Conservation (phyloP, 1,139 yeast genomes). For the Yamadazyma songkhlaensis region DNA sequence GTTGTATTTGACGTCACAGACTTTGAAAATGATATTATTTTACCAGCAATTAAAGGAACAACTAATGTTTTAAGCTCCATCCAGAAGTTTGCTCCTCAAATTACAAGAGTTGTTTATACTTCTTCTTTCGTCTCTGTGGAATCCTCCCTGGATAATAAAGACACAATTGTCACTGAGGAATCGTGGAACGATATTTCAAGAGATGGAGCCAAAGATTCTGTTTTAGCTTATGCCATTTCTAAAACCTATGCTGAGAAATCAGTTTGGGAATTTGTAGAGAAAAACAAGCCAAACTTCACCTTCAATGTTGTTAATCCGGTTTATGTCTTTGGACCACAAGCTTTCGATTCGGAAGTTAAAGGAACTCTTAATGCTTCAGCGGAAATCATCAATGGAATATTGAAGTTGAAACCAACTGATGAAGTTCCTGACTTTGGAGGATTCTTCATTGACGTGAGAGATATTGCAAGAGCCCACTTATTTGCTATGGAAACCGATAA, state of each 20-base stretch:
- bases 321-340: constrained; percentile 46
- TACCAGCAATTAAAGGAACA: constrained; percentile 36
- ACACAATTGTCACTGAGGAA: constrained; percentile 16
- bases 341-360: constrained; percentile 17
- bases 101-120: constrained; percentile 25
- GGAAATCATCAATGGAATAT: constrained; percentile 13
- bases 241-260: constrained; percentile 43
- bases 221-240: constrained; percentile 21
- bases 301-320: constrained; percentile 39
- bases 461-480: constrained; percentile 30
- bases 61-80: constrained; percentile 27
- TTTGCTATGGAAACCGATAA: constrained; percentile 24
- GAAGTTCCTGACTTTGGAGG: constrained; percentile 17
- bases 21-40: constrained; percentile 28
- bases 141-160: constrained; percentile 15
- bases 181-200: constrained; percentile 18
- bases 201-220: constrained; percentile 9
- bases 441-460: constrained; percentile 30
- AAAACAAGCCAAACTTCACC: constrained; percentile 32
- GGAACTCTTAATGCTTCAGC: constrained; percentile 19
- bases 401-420: constrained; percentile 16
- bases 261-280: constrained; percentile 42
- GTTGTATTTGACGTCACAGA: constrained; percentile 23
- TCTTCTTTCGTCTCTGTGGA: constrained; percentile 24
- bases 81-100: constrained; percentile 23